phyloP scores from a whole-genome alignment of 257 asterid genomes.

The Cynanchum wilfordii region DNA sequence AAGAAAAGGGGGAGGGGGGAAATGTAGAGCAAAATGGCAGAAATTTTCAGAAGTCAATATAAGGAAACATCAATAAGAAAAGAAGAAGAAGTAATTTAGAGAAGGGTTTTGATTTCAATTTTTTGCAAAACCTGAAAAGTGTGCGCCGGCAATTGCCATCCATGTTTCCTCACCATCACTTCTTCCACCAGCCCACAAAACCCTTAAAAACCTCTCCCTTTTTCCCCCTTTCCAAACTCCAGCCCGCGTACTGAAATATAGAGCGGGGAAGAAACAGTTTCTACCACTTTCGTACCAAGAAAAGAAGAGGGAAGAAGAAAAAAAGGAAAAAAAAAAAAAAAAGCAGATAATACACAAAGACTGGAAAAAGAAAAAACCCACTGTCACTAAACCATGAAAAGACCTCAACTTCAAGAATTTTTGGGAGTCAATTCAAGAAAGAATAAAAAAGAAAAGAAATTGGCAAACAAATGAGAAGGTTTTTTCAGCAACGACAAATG shows the following conservation, averaged over 20 bases:
- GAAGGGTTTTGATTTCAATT: background rate
- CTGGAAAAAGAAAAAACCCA: too few species aligned
- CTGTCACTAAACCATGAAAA: background rate
- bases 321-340: background rate
- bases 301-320: background rate
- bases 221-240: background rate
- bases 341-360: background rate
- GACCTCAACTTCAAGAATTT: background rate
- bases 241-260: background rate
- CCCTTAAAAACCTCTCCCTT: too few species aligned
- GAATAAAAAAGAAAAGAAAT: background rate
- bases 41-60: background rate
- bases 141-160: constrained; percentile 98
- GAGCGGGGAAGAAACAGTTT: background rate
- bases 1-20: too few species aligned
- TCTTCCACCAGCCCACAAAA: constrained; percentile 9
- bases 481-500: background rate
- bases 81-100: constrained; percentile 10
- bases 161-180: constrained; percentile 96
- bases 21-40: background rate
- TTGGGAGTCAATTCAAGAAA: background rate
- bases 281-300: background rate
- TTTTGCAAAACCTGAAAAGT: constrained; percentile 69
- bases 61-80: constrained; percentile 4
- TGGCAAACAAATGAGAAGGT: background rate